A percentile compares a stretch with the other conserved stretches of the same genome.
These are phyloP conservation scores for Xylaria digitata DNA, from an alignment of 2,329 filamentous ascomycete species.

Conservation along the genomic window DNA sequence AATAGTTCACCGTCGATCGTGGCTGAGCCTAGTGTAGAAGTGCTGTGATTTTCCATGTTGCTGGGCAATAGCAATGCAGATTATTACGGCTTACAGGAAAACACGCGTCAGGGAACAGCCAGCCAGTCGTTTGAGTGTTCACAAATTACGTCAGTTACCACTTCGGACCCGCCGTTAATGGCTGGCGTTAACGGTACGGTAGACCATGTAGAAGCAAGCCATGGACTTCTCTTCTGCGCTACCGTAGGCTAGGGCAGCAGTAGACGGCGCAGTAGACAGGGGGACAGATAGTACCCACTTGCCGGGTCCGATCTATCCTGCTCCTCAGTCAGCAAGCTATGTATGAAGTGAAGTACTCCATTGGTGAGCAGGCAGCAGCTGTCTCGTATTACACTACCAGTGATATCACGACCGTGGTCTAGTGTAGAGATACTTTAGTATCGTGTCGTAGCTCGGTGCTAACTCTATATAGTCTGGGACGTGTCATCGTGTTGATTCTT, in stretches of 20 bases:
- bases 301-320: not conserved
- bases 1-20: not conserved
- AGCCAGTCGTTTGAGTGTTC: not conserved
- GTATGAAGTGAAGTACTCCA: no score
- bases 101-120: conserved; percentile 23
- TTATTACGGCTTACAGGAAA: not conserved
- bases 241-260: not conserved
- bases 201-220: not conserved
- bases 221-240: not conserved
- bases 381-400: no score
- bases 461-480: no score
- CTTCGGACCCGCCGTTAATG: conserved; percentile 14
- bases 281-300: not conserved
- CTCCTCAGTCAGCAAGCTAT: no score
- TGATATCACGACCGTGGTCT: no score
- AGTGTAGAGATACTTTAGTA: no score
- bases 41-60: conserved; percentile 12
- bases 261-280: not conserved
- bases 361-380: no score
- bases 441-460: no score
- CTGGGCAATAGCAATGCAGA: conserved; percentile 14
- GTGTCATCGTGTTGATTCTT: no score
- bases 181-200: not conserved
- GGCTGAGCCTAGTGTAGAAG: not conserved
- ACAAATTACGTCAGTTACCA: conserved; percentile 24